These are phyloP conservation scores for Teunomyces panamensis DNA, from an alignment of 805 yeast genomes.

Conservation along the genomic window DNA sequence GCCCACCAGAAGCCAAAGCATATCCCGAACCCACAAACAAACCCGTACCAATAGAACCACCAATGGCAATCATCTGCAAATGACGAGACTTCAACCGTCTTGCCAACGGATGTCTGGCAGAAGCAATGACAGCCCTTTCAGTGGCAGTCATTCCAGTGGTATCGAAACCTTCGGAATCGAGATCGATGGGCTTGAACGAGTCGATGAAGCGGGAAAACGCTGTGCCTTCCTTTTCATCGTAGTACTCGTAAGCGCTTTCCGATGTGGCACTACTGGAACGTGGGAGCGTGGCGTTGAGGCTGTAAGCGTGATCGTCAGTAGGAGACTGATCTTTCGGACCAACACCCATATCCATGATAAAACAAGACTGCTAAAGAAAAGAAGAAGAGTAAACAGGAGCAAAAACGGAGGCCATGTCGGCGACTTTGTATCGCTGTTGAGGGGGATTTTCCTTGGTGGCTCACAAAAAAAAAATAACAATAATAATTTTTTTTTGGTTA, in stretches of 20 bases:
- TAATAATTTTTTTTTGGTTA: not conserved
- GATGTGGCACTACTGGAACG: constrained; percentile 4
- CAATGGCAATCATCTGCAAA: constrained; percentile 73
- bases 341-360: constrained; percentile 2
- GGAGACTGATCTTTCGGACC: constrained; percentile 2
- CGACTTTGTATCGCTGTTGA: not conserved
- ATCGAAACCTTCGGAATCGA: constrained; percentile 27
- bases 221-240: constrained; percentile 12
- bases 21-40: constrained; percentile 49
- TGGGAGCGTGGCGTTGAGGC: constrained; percentile 9
- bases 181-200: constrained; percentile 37
- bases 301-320: constrained; percentile 9
- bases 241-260: constrained; percentile 10
- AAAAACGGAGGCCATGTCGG: not conserved
- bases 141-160: constrained; percentile 32
- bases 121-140: constrained; percentile 38
- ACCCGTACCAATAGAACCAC: constrained; percentile 85
- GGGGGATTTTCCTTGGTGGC: not conserved
- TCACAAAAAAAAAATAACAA: not conserved
- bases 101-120: constrained; percentile 43
- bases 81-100: constrained; percentile 46
- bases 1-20: constrained; percentile 33
- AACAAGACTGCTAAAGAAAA: too few species aligned
- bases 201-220: constrained; percentile 24
- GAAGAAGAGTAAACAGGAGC: not conserved